Evolutionary conservation across 768 basidiomycete species (phyloP).

Genomic region (Mycena alexandri): DNA sequence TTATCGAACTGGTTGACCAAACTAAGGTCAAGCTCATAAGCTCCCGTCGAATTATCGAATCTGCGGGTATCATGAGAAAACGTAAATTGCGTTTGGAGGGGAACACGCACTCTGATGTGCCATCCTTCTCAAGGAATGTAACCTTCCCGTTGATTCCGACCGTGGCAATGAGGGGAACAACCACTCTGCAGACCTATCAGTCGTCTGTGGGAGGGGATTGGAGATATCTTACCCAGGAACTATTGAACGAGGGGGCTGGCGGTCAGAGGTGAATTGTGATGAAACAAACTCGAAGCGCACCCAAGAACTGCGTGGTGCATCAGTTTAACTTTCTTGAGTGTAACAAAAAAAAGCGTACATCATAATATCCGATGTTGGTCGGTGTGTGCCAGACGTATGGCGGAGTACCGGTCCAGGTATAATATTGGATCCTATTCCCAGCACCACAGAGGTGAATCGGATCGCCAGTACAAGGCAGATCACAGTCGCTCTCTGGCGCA

Average conservation of each 20-base stretch:
- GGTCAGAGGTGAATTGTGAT: slow-evolving; percentile 14
- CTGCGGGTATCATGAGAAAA: slow-evolving; percentile 41
- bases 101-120: slow-evolving; percentile 62
- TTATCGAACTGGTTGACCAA: slow-evolving; percentile 61
- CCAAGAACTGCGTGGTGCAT: slow-evolving; percentile 55
- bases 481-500: slow-evolving; percentile 59
- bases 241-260: background rate
- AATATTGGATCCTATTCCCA: slow-evolving; percentile 65
- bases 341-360: slow-evolving; percentile 54
- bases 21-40: slow-evolving; percentile 81
- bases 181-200: slow-evolving; percentile 55
- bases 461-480: slow-evolving; percentile 76
- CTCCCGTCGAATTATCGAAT: slow-evolving; percentile 76
- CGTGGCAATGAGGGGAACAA: slow-evolving; percentile 82
- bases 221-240: slow-evolving; percentile 21
- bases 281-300: slow-evolving; percentile 46
- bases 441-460: slow-evolving; percentile 79
- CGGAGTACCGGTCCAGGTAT: slow-evolving; percentile 61
- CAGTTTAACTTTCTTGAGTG: background rate
- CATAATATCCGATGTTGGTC: slow-evolving; percentile 73
- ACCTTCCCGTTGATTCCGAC: slow-evolving; percentile 88
- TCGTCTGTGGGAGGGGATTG: background rate
- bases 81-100: background rate
- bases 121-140: slow-evolving; percentile 81
- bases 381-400: slow-evolving; percentile 77